Conservation (phyloP, 331 rosid genomes). For the Saraca asoca region DNA sequence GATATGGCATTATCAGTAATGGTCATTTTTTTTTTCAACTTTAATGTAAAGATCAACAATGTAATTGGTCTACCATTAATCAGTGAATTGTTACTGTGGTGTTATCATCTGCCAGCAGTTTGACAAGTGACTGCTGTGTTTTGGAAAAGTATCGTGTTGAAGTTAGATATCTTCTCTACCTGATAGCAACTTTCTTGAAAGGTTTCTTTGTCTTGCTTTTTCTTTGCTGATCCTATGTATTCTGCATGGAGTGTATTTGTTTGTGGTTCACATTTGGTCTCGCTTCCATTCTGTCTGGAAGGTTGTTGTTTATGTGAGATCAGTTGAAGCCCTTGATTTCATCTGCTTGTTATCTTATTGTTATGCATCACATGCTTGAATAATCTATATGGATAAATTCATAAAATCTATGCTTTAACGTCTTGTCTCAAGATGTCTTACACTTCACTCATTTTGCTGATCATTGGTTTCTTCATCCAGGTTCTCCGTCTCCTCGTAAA, state of each 20-base stretch:
- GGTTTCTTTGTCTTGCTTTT: not conserved
- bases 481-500: conserved; percentile 91
- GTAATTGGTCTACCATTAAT: too few relatives aligned
- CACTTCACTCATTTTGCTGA: too few relatives aligned
- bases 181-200: not conserved
- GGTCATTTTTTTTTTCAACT: too few relatives aligned
- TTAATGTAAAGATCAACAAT: too few relatives aligned
- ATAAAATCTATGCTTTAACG: not conserved
- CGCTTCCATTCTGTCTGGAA: not conserved
- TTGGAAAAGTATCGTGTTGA: not conserved
- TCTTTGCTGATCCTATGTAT: too few relatives aligned
- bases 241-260: not conserved
- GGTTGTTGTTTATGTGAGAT: not conserved
- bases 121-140: not conserved
- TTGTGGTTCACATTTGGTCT: not conserved
- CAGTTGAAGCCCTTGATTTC: not conserved
- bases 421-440: conserved; percentile 6
- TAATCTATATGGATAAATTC: not conserved
- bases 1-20: not conserved
- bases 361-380: not conserved
- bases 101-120: not conserved
- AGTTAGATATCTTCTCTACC: too few relatives aligned
- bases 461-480: conserved; percentile 46
- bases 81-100: too few relatives aligned
- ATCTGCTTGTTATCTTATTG: not conserved